Conservation (phyloP, 192 early-diverging fungal species). For the Podila epigama region DNA sequence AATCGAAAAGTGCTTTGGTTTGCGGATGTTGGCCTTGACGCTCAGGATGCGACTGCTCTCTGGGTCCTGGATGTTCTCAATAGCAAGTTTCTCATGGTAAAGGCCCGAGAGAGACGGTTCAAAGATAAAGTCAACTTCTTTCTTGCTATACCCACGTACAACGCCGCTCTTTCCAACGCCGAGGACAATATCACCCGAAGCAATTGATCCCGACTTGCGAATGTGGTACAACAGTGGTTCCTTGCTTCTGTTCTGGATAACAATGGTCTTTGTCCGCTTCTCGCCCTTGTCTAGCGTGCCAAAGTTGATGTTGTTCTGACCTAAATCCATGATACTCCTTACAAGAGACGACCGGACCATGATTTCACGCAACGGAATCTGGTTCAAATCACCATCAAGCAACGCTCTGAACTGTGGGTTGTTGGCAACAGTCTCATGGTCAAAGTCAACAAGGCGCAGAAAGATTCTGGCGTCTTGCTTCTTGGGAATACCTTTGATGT, state of each 20-base stretch:
- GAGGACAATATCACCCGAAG: conserved; percentile 89
- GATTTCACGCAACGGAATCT: conserved; percentile 90
- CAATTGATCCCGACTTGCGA: conserved; percentile 93
- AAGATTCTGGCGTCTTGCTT: conserved; percentile 88
- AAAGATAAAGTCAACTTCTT: conserved; percentile 93
- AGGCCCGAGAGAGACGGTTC: conserved; percentile 87
- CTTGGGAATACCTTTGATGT: conserved; percentile 74
- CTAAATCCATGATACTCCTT: conserved; percentile 88
- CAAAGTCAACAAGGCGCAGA: conserved; percentile 86
- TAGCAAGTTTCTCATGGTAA: conserved; percentile 84
- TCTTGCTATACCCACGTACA: conserved; percentile 88
- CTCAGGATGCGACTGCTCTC: conserved; percentile 79
- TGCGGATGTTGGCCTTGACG: conserved; percentile 90
- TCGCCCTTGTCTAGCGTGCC: conserved; percentile 89
- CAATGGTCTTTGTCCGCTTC: conserved; percentile 84
- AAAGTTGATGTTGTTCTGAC: conserved; percentile 98
- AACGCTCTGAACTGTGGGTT: conserved; percentile 83
- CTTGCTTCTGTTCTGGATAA: conserved; percentile 91
- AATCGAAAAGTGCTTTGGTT: conserved; percentile 88
- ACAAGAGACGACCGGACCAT: conserved; percentile 87
- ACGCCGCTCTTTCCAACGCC: conserved; percentile 84
- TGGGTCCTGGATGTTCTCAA: conserved; percentile 91
- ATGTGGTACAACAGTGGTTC: conserved; percentile 90
- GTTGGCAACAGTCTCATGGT: conserved; percentile 70
- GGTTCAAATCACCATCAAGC: conserved; percentile 57